A percentile compares a stretch with the other conserved stretches of the same genome.
These are phyloP conservation scores for Nicotiana sylvestris DNA, from an alignment of 257 asterid genomes.

Conservation along the genomic window DNA sequence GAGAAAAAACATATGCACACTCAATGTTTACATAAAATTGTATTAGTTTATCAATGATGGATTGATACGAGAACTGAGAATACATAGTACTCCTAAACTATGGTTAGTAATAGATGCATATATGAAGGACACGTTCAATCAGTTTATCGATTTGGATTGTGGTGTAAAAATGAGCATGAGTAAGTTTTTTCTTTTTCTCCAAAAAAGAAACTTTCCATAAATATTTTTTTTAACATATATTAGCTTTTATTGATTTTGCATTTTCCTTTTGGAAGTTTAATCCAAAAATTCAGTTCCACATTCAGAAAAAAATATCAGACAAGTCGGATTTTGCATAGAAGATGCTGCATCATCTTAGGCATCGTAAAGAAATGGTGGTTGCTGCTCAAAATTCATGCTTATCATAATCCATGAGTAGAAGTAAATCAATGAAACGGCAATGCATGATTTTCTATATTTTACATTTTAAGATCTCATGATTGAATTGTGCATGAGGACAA, in stretches of 20 bases:
- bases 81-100: no score
- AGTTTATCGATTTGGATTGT: no score
- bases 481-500: background rate
- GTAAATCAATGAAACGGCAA: slow-evolving; percentile 20
- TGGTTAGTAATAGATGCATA: no score
- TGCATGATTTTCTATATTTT: background rate
- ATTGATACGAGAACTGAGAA: no score
- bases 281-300: background rate
- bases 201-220: background rate
- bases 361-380: slow-evolving; percentile 59
- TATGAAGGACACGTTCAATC: no score
- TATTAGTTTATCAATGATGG: no score
- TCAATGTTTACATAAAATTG: no score
- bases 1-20: no score
- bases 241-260: background rate
- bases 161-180: no score
- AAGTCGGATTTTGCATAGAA: slow-evolving; percentile 85
- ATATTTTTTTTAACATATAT: slow-evolving; percentile 20
- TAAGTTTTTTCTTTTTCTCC: no score
- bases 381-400: slow-evolving; percentile 41
- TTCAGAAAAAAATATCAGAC: slow-evolving; percentile 32
- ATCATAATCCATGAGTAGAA: slow-evolving; percentile 47
- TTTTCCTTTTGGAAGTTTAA: background rate
- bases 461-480: background rate
- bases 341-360: slow-evolving; percentile 71